Base-by-base conservation (phyloP, 768 basidiomycete genomes). In the Tephrocybe sp. region DNA sequence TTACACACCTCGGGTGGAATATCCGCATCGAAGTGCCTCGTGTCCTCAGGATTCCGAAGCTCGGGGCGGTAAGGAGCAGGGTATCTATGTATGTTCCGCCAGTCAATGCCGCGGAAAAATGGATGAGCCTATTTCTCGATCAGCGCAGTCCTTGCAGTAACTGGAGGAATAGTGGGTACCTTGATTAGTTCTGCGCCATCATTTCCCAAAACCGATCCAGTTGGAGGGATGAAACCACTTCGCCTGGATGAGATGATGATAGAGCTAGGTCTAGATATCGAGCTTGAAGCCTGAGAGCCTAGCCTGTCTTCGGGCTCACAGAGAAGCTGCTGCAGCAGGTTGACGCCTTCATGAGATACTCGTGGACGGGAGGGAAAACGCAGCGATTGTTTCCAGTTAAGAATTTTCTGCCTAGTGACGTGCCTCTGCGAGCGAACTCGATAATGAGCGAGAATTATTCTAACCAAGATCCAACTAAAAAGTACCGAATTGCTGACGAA, bases 241-340 rank as follows among this genome's bases (percentile, higher is more conserved):
- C 88, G 77, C 67, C 90, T 77, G 45, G 84, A 82, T 59, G 87
- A 83, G 45, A 85, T 68, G 61, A 91, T 79, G 70, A 90, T 76
- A 25, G 88, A 86, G 68, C 93, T 85, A 26, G 91, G 88, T 55
- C 90, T 76, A 44, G 80, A 81, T 41, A 84, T 81, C 45, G 85
- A 87, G 44, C 82, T 73, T 30, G 81, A 76, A 21, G 81, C 68
- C 65, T 87, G 85, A 42, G 87, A 88, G 33, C 91, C 93, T 42
- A 99, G 77, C 45, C 96, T 85, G 68, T 97, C 93, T 71, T 98
- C 94, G 6, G 93, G 88, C 69, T 99, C 96, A 67, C 96, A 98
- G 26, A 98, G 83, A 21, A 98, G 78, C 58, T 84, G 85, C 62
- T 88, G 81, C 81, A 98, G 90, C 62, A 98, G 75, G 72, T 86